Evolutionary conservation across 2,329 filamentous ascomycete species (phyloP), one percentile per base, ranked within the genome.

Genomic region (Fusarium sp.): DNA sequence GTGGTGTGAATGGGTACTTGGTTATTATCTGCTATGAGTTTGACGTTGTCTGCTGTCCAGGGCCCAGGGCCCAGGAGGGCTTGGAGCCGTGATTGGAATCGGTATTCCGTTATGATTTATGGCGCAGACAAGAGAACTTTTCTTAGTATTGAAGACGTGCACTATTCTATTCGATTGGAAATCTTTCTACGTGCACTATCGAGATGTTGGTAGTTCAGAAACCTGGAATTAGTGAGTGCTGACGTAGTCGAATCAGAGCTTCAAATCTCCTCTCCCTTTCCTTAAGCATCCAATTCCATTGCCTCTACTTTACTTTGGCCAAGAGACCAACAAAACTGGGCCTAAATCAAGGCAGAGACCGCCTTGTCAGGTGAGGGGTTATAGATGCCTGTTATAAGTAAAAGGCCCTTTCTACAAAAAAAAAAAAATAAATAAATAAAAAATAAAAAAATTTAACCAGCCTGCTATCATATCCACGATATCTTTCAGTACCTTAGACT

Each of bases 261-360:
- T 51, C 51, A 47, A 56, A 47, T 48, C 30, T 48, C 30, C 20
- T 24, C 30, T 50, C n/a, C 30, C 47, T 33, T 33, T 35, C 9
- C 33, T 35, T 9, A 16, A 35, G 42, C 24, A 44, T 44, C 24
- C 24, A 45, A 28, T 45, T 45, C 18, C 31, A 28, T 47, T 33
- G 48, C 53, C 33, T 50, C 50, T 35, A 15, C 38, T 48, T 41
- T 57, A 35, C 33, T 42, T 53, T 50, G 31, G 67, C 61, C 56
- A 61, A 58, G 57, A 58, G 58, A 30, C 45, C 44, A 71, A 57
- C 64, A 74, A 73, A 73, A 71, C 36, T 68, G 60, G 63, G 71
- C 67, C 64, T 57, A 56, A 70, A 72, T 60, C 71, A 71, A 57
- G 67, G 67, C 48, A 50, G 47, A 71, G 33, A 50, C 47, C 57